Percentiles rank a stretch among this genome's conserved stretches.
Conservation (phyloP, 192 early-diverging fungal species). For the Podila horticola region DNA sequence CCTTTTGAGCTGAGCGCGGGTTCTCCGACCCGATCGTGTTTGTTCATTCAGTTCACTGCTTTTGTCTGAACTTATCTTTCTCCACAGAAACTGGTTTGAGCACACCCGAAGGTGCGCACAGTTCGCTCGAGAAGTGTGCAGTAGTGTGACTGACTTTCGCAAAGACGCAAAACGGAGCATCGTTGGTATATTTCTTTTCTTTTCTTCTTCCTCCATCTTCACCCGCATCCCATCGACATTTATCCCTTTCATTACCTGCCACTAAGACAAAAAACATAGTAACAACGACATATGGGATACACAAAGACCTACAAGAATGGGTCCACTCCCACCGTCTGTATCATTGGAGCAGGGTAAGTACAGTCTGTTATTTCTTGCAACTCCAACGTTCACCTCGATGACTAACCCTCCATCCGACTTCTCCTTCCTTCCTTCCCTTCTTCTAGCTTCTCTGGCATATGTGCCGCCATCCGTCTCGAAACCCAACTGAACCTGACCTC, state of each 20-base stretch:
- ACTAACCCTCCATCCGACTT: background rate
- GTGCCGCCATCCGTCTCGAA: conserved; percentile 60
- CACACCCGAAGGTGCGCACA: too few species aligned
- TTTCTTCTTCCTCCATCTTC: background rate
- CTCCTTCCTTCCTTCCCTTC: background rate
- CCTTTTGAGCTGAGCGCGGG: too few species aligned
- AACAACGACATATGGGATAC: conserved; percentile 8
- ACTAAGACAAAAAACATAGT: background rate
- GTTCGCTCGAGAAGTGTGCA: too few species aligned
- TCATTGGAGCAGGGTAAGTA: conserved; percentile 57
- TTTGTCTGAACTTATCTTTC: too few species aligned
- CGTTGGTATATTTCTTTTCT: background rate
- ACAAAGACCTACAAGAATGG: conserved; percentile 52
- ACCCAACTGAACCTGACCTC: conserved; percentile 55
- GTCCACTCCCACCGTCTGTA: conserved; percentile 42
- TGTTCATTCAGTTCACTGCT: too few species aligned
- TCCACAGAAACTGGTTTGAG: too few species aligned
- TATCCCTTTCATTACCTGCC: too few species aligned
- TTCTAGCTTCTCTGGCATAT: conserved; percentile 58
- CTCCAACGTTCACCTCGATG: background rate
- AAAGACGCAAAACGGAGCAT: too few species aligned
- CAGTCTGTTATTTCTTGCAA: background rate
- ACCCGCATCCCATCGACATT: background rate
- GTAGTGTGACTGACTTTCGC: too few species aligned
- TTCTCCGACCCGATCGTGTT: too few species aligned